Evolutionary conservation across 2,329 filamentous ascomycete genomes (phyloP), one percentile per base, ranked within the genome.

Genomic region (Cordyceps pruinosa): DNA sequence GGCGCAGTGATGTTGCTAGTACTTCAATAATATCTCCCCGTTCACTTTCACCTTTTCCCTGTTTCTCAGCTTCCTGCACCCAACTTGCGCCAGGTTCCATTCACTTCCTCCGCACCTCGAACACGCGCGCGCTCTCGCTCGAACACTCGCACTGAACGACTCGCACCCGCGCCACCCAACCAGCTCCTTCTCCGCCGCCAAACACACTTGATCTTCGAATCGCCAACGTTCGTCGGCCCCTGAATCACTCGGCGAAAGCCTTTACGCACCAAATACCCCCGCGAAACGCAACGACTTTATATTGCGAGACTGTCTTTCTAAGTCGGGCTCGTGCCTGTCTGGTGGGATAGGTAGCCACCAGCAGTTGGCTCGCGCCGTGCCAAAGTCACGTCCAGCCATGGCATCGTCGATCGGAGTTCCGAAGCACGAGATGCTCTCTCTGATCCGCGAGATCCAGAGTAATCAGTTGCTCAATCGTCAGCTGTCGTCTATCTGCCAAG

Each of bases 401-500:
- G 62, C 66, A 25, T 65, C 66, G 26, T 53, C 63, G 21, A 41
- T 61, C 58, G 59, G 63, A 41, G 69, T 73, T 53, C 62, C 72
- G 49, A 66, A 67, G 57, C 65, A 68, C 30, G 80, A 84, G 56
- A 73, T 78, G 59, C 69, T 72, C 59, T 62, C 67, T 46, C 72
- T 84, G 51, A 68, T 76, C 45, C 70, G 75, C 60, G 71, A 74
- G 56, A 71, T 78, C 17, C 71, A 77, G 59, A 69, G 70, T 44
- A 74, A 69, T 35, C 62, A 71, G 13, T 69, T 84, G 23, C 72
- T 82, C 30, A 84, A 84, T 65, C 73, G 76, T 21, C 85, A 92
- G 65, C 81, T 97, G 49, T 89, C 90, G 65, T 79, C 79, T 53
- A 86, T 97, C 62, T 88, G 93, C 67, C 81, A 84, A 61, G 77